phyloP scores from a whole-genome alignment of 768 basidiomycete genomes.

The Porphyrellus cyaneotinctus region DNA sequence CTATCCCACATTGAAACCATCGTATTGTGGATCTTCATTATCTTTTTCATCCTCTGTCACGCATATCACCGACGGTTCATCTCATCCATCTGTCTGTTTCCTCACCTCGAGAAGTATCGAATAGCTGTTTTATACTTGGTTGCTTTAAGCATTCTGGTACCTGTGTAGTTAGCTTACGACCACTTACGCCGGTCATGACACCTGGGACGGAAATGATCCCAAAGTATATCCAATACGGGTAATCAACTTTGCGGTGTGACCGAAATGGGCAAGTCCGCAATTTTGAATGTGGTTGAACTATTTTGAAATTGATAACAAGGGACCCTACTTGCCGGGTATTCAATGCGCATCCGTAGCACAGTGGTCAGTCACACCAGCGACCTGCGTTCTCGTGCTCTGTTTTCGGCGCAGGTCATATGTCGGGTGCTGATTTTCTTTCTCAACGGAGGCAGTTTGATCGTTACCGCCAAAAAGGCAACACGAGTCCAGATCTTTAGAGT shows the following conservation, averaged over 20 bases:
- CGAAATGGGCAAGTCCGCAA: no score
- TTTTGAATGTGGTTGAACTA: constrained; percentile 5
- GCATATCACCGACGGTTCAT: constrained; percentile 13
- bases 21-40: constrained; percentile 14
- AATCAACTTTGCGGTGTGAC: constrained; percentile 1
- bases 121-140: constrained; percentile 25
- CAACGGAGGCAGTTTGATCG: constrained; percentile 21
- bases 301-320: constrained; percentile 28
- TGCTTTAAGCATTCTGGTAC: constrained; percentile 3
- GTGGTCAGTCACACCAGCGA: not conserved
- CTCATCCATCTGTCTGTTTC: not conserved
- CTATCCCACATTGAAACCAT: constrained; percentile 11
- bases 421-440: not conserved
- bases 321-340: not conserved
- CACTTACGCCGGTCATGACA: constrained; percentile 20
- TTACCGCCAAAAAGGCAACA: constrained; percentile 17
- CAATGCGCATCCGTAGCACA: not conserved
- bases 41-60: constrained; percentile 6
- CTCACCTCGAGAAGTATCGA: constrained; percentile 6
- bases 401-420: not conserved
- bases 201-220: constrained; percentile 16
- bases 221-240: constrained; percentile 2
- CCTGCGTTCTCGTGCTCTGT: not conserved
- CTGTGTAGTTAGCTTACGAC: constrained; percentile 23
- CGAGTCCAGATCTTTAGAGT: constrained; percentile 28